Evolutionary conservation across 1,284 basidiomycete genomes (phyloP).

Genomic region (Rhizoctonia solani): DNA sequence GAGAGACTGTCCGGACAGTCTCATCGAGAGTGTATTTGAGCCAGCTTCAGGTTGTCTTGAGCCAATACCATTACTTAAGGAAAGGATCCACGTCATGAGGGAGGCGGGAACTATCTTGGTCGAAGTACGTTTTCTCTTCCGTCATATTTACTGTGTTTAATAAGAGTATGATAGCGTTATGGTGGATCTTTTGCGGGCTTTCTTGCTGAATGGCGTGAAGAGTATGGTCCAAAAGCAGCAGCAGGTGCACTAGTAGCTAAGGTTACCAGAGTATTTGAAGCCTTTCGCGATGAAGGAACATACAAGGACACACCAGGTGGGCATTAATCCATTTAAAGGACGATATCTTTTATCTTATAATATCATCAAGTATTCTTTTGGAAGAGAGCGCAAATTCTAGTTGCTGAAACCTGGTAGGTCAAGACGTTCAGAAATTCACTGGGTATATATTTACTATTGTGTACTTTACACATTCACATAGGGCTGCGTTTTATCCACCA

Average conservation of each 20-base stretch:
- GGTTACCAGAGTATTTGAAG: constrained; percentile 70
- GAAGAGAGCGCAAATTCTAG: constrained; percentile 84
- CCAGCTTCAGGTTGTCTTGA: constrained; percentile 61
- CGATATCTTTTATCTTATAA: neutral
- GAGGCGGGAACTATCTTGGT: constrained; percentile 70
- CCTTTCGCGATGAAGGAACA: constrained; percentile 70
- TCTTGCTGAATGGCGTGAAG: constrained; percentile 61
- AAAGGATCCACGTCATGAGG: constrained; percentile 72
- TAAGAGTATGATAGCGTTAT: constrained; percentile 55
- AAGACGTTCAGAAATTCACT: neutral
- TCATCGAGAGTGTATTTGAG: constrained; percentile 69
- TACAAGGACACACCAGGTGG: constrained; percentile 62
- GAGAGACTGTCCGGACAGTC: constrained; percentile 62
- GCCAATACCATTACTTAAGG: constrained; percentile 63
- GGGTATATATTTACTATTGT: neutral
- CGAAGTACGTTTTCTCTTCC: constrained; percentile 50
- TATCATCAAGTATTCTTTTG: constrained; percentile 75
- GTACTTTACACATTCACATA: no score
- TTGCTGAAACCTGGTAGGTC: constrained; percentile 80
- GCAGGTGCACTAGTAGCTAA: constrained; percentile 72
- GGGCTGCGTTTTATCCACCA: constrained; percentile 52
- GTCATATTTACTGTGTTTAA: neutral
- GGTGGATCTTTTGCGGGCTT: constrained; percentile 72
- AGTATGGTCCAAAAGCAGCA: constrained; percentile 58
- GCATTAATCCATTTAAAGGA: constrained; percentile 30